A percentile compares a stretch with the other conserved stretches of the same genome.
These are phyloP conservation scores for Fraxinus latifolia DNA, from an alignment of 305 asterid species.

Conservation along the genomic window DNA sequence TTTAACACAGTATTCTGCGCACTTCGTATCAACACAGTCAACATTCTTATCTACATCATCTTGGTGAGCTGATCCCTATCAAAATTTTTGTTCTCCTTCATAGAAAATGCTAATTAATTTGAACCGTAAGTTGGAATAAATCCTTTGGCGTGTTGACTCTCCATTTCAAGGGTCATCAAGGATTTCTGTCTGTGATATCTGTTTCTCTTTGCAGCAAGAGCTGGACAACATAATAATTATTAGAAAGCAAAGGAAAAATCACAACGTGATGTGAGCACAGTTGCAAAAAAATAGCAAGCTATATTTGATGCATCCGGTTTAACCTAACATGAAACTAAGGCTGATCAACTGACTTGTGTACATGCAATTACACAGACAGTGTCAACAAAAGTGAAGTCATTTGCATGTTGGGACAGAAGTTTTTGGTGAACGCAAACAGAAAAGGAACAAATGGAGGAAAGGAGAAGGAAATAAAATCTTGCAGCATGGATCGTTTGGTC, in stretches of 20 bases:
- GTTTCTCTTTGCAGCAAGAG: conserved; percentile 84
- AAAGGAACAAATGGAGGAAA: not conserved
- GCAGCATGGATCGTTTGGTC: not conserved
- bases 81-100: conserved; percentile 19
- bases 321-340: not conserved
- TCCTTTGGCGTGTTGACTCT: conserved; percentile 98
- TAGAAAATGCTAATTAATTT: conserved; percentile 36
- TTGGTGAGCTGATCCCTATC: conserved; percentile 24
- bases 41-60: conserved; percentile 29
- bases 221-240: conserved; percentile 32
- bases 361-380: not conserved
- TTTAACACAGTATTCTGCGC: conserved; percentile 2
- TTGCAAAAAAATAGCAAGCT: not conserved
- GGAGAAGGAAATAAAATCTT: not conserved
- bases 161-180: conserved; percentile 86
- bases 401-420: not conserved
- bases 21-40: conserved; percentile 24
- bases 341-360: not conserved
- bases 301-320: not conserved
- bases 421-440: not conserved
- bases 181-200: conserved; percentile 87
- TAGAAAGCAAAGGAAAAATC: not conserved
- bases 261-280: not conserved
- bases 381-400: not conserved
- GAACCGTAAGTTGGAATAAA: conserved; percentile 70